Base-by-base conservation (phyloP, 73 alveolate genomes). In the Paramecium pentaurelia region DNA sequence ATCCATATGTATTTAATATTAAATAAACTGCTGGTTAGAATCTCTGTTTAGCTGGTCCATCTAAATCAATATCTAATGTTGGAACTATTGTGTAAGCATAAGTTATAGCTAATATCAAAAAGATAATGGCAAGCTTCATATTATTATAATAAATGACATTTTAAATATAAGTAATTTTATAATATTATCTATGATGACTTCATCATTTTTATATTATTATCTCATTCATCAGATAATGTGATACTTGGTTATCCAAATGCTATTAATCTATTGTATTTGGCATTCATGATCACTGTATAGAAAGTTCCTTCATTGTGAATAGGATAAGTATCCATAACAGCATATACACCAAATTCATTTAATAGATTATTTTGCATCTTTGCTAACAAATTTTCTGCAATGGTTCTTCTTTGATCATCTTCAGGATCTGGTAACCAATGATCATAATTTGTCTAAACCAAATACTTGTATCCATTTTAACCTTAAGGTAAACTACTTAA, bases 301-400 rank as follows among this genome's bases (percentile, higher is more conserved):
- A 80, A 80, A 16, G 91, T 80, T 10, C 91, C 91, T 80, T 80
- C 91, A 47, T 80, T 80, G 32, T 80, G 91, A 18, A 80, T 80
- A 32, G 91, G 91, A 49, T 80, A 80, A 11, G 91, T 80, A 28
- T 80, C 91, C 91, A 80, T 80, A 49, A 80, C 75, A 32, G 91
- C 91, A 49, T 80, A 80, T 2, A 80, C 91, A 16, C 91, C 91
- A 28, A 80, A 80, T 49, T 80, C 91, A 80, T 80, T 80, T 47
- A 20, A 49, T 2, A 80, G 34, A 80, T 47, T 80, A 25, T 25
- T 45, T 28, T 28, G 4, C 91, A 80, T 80, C 4, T 80, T 9
- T 0, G 73, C 22, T 9, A 80, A n/a, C 22, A 80, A 27, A 44
- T 80, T 44, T 28, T 80, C 91, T 27, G 58, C 91, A 14, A 80